A percentile compares a stretch with the other conserved stretches of the same genome.
These are phyloP conservation scores for Ramalina peruviana DNA, from an alignment of 495 filamentous ascomycete genomes.

Conservation along the genomic window DNA sequence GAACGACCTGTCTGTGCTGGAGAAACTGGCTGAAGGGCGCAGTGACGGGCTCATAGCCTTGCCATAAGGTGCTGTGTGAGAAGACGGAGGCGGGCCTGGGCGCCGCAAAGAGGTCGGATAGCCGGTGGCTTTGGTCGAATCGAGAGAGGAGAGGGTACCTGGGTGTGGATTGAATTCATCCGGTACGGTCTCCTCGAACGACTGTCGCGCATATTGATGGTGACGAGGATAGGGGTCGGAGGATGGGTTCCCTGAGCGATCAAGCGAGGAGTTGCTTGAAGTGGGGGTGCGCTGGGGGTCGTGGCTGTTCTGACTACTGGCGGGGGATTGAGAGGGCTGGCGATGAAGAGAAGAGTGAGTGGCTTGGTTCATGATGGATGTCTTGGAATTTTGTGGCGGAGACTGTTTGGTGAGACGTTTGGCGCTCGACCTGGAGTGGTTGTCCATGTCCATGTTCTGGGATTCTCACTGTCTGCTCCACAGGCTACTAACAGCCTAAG, in stretches of 20 bases:
- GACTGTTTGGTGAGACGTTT: slow-evolving; percentile 15
- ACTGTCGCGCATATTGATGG: slow-evolving; percentile 21
- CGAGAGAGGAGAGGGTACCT: slow-evolving; percentile 52
- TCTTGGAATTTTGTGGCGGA: slow-evolving; percentile 6
- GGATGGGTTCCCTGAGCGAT: slow-evolving; percentile 35
- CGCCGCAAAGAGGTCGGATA: slow-evolving; percentile 26
- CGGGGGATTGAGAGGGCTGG: slow-evolving; percentile 45
- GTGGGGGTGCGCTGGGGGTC: slow-evolving; percentile 36
- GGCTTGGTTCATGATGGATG: slow-evolving; percentile 25
- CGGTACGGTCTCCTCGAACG: slow-evolving; percentile 47
- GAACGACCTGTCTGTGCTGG: slow-evolving; percentile 44
- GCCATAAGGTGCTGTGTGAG: slow-evolving; percentile 45
- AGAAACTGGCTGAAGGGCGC: slow-evolving; percentile 72
- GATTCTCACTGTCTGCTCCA: too few relatives aligned
- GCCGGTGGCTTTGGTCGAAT: slow-evolving; percentile 45
- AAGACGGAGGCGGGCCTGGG: slow-evolving; percentile 25
- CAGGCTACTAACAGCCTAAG: too few relatives aligned
- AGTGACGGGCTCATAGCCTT: slow-evolving; percentile 44
- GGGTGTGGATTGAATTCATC: slow-evolving; percentile 58
- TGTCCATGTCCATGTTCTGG: background rate
- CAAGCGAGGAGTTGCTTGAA: slow-evolving; percentile 35
- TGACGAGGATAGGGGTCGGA: slow-evolving; percentile 26
- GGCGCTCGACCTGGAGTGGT: background rate
- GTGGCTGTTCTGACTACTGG: slow-evolving; percentile 25
- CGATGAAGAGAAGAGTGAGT: slow-evolving; percentile 42